Conservation (phyloP, 139 green algal species). For the Raphidocelis subcapitata region DNA sequence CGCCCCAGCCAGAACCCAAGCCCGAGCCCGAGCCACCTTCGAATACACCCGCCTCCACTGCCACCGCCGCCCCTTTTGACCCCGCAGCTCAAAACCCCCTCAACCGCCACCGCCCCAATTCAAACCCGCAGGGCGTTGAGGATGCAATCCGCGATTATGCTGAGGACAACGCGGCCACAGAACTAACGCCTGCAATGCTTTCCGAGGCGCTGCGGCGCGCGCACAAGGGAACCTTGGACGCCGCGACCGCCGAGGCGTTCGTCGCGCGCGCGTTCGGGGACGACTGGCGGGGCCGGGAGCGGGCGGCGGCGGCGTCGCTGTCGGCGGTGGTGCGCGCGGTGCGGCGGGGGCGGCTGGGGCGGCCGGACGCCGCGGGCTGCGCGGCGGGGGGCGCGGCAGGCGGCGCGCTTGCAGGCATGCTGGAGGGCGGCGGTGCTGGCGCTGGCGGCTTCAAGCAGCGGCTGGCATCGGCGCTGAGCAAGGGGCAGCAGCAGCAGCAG, state of each 20-base stretch:
- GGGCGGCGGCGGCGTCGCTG: not conserved
- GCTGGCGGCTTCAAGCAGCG: constrained; percentile 18
- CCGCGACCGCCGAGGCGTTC: not conserved
- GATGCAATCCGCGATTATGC: constrained; percentile 22
- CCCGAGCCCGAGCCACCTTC: no score
- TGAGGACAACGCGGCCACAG: constrained; percentile 24
- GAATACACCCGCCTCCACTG: no score
- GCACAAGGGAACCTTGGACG: not conserved
- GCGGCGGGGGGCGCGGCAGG: not conserved
- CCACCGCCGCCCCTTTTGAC: no score
- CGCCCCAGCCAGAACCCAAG: no score
- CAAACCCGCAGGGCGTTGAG: constrained; percentile 18
- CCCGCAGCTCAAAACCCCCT: no score
- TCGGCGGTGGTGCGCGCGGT: constrained; percentile 6
- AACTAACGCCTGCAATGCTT: constrained; percentile 14
- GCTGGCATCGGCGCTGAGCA: not conserved
- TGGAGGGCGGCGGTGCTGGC: not conserved
- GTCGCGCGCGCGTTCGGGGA: constrained; percentile 15
- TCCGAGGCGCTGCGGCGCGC: not conserved
- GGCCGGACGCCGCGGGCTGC: not conserved
- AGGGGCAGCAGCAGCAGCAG: no score
- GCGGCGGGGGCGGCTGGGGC: constrained; percentile 1
- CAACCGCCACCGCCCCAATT: no score
- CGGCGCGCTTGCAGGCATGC: not conserved
- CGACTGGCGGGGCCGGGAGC: not conserved